Base-by-base conservation (phyloP, 106 monocot genomes). In the Alisma plantagoaquatica region DNA sequence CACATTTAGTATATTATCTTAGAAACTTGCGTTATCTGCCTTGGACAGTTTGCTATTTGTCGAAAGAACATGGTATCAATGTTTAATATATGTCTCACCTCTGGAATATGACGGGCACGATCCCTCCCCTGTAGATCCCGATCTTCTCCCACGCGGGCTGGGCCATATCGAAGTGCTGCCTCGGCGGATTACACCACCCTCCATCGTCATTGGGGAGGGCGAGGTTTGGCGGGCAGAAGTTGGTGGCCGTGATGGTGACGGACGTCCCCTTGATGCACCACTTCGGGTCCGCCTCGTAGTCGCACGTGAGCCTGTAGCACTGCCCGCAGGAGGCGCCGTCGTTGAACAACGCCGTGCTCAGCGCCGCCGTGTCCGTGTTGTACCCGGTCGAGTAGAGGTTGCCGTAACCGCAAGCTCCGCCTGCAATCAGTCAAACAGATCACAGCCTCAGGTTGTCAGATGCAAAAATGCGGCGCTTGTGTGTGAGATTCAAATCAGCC, bases 121-220 rank as follows among this genome's bases (percentile, higher is more conserved):
- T 72, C 18, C 72, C 81, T 2, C 68, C 81, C 15, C 68, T 63
- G 21, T 69, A 81, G 51, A 75, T 68, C 23, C 68, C 75, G 45
- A 81, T 81, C 77, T 71, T 72, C 49, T 75, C 72, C 81, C 75
- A 81, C 1, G 71, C 61, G 22, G 80, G 80, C 47, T 82, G 65
- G 15, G 75, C 70, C 75, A 80, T 75, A 49, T 80, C 80, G 54
- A 80, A 80, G 54, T 80, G 80, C 75, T 67, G 66, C 32, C 70
- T 70, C 29, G 80, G 80, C 14, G 80, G 70, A 62, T 75, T 80
- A 67, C 75, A 80, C 82, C 82, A 82, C 1, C 75, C 80, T 18
- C 80, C 80, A 23, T 71, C 20, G 31, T 80, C 33, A 33, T 53
- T 75, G 0, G 80, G 49, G 3, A 47, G 75, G 1, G 75, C 71